phyloP scores from a whole-genome alignment of 768 basidiomycete genomes.

The Lenzites betulinus region DNA sequence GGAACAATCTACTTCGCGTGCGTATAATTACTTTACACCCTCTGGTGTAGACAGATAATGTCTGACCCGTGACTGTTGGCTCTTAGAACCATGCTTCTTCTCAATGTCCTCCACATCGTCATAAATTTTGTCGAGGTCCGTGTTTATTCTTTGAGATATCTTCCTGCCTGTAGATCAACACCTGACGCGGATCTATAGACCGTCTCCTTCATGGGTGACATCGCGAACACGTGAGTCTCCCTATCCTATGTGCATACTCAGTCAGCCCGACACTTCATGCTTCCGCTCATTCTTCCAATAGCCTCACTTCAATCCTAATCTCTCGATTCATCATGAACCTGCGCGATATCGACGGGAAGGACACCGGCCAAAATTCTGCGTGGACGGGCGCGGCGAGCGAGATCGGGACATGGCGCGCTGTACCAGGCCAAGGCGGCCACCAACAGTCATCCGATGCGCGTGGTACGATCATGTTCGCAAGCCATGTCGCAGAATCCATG shows the following conservation, averaged over 20 bases:
- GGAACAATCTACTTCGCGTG: conserved; percentile 3
- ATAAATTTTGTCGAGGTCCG: neutral
- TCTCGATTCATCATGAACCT: conserved; percentile 18
- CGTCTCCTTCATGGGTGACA: conserved; percentile 8
- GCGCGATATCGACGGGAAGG: neutral
- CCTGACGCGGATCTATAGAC: neutral
- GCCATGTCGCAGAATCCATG: too few relatives aligned
- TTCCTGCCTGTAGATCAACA: too few relatives aligned
- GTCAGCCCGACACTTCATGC: neutral
- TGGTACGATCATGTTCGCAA: neutral
- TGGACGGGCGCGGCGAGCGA: too few relatives aligned
- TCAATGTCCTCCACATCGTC: conserved; percentile 7
- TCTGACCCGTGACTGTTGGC: neutral
- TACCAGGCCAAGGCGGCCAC: too few relatives aligned
- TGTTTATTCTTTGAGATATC: too few relatives aligned
- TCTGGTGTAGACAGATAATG: too few relatives aligned
- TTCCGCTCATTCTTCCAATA: neutral
- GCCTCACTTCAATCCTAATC: conserved; percentile 12
- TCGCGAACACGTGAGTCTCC: neutral
- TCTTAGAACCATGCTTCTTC: neutral
- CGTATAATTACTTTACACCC: neutral
- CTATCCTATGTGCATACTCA: neutral
- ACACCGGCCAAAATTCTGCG: neutral
- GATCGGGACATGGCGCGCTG: too few relatives aligned
- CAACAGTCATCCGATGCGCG: neutral